A percentile compares a stretch with the other conserved stretches of the same genome.
Conservation (phyloP, 306 rosid species). For the Vigna angularis region DNA sequence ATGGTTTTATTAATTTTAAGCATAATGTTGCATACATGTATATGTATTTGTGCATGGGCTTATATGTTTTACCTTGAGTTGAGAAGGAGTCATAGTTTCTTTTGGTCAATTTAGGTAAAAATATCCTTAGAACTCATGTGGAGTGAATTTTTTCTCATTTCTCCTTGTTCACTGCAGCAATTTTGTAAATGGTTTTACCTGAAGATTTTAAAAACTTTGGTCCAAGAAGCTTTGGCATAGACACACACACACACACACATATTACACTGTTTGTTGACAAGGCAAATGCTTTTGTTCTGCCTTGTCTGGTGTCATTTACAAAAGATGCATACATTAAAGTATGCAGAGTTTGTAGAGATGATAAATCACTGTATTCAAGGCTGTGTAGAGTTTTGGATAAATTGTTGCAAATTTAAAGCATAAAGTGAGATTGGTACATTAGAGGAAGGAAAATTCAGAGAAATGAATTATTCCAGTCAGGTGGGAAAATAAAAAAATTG, state of each 20-base stretch:
- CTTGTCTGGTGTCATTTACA: constrained; percentile 30
- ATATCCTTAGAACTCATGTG: neutral
- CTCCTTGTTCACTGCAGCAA: constrained; percentile 21
- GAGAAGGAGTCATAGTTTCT: constrained; percentile 29
- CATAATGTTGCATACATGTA: constrained; percentile 33
- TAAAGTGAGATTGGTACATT: constrained; percentile 29
- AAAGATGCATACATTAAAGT: constrained; percentile 13
- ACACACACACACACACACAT: neutral
- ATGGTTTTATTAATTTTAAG: constrained; percentile 34
- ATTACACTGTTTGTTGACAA: constrained; percentile 17
- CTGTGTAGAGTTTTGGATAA: constrained; percentile 2
- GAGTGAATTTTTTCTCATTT: constrained; percentile 12
- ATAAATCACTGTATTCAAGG: constrained; percentile 11
- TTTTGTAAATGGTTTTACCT: constrained; percentile 23
- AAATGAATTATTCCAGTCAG: constrained; percentile 4
- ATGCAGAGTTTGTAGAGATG: constrained; percentile 1
- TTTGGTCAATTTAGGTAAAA: constrained; percentile 17
- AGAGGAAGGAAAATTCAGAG: neutral
- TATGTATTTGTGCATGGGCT: constrained; percentile 29
- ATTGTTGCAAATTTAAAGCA: constrained; percentile 23
- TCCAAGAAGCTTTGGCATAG: constrained; percentile 8
- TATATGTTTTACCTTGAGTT: constrained; percentile 30
- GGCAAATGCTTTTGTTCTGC: constrained; percentile 23
- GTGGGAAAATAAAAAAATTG: constrained; percentile 27
- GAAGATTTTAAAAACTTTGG: constrained; percentile 26